Base-by-base conservation (phyloP, 1,284 basidiomycete genomes). In the Irpex sp. region DNA sequence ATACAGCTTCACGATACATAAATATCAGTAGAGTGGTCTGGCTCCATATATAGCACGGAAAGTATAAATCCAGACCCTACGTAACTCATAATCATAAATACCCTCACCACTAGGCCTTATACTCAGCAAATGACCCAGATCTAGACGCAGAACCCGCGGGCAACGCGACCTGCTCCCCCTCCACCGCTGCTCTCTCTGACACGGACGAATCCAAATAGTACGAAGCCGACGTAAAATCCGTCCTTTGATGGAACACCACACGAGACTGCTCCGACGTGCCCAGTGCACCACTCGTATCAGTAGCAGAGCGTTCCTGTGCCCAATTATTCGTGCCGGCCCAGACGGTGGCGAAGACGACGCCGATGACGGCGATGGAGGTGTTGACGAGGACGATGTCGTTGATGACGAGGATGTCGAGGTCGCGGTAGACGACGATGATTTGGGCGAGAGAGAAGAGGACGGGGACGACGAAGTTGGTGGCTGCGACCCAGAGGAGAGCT, bases 391-490 rank as follows among this genome's bases (percentile, higher is more conserved):
- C 55, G 57, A 75, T 68, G 4, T 74, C 67, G 65, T 75, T 75
- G 54, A 75, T 65, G 31, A 64, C 17, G 19, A 70, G 3, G 0
- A 65, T 48, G 57, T 71, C 54, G 52, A 72, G 64, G 56, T 37
- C 59, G 31, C 67, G 66, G 58, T 75, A 75, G 21, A 76, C 67
- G 58, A 75, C 65, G 21, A 74, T 59, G 60, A 75, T 70, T 59
- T 76, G 74, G 2, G 57, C 72, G 34, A 75, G 65, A 34, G 74
- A 75, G 59, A 76, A 74, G n/a, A 74, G 57, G 0, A 73, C 65
- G 0, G 75, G 74, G 49, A 76, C 67, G 52, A 75, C 68, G 59
- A 74, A 75, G 65, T 74, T 75, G 34, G 71, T 70, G 2, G 66
- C 58, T 2, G 71, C 65, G 52, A 74, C 73, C 71, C 74, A 76